Evolutionary conservation across 2,329 filamentous ascomycete species (phyloP), one percentile per base, ranked within the genome.

Genomic region (Lizonia empirigonia): DNA sequence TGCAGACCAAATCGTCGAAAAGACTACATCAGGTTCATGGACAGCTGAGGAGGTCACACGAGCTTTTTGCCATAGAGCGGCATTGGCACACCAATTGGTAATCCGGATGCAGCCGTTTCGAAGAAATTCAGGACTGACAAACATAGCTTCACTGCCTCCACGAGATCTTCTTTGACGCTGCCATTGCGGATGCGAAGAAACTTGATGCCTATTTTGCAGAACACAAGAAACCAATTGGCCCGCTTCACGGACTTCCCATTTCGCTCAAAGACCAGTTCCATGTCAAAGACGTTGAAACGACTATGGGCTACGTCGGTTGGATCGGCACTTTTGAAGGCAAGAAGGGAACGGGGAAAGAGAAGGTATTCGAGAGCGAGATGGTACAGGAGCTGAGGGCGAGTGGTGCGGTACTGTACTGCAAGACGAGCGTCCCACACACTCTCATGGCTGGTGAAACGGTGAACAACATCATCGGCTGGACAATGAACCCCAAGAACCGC

Each of bases 261-360:
- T 75, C 71, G n/a, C 58, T 80, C 15, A 80, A 80, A 50, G 78
- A 80, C 44, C 77, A 79, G 36, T 79, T 80, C 58, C 78, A 79
- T 33, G 75, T 80, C 55, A 75, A 74, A 34, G 74, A 65, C 30
- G 74, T 78, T 2, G 77, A 78, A 27, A 79, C 76, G 1, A 68
- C 64, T 2, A 78, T 87, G 83, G 85, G 84, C 7, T 87, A 86
- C 56, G 76, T 86, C 8, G 83, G 84, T 12, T 86, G 84, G 84
- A 82, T 87, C 9, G 80, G 78, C 5, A 86, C 82, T 0, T 86
- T 85, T 59, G 74, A 86, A 68, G 84, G 84, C 23, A 74, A 77
- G 40, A 78, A 76, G 22, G 76, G 73, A 1, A 81, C 73, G 45
- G 81, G 73, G 19, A 82, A 75, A 68, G 82, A 78, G 64, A 77